Base-by-base conservation (phyloP, 495 filamentous ascomycete genomes). In the Aspergillus asperescens region DNA sequence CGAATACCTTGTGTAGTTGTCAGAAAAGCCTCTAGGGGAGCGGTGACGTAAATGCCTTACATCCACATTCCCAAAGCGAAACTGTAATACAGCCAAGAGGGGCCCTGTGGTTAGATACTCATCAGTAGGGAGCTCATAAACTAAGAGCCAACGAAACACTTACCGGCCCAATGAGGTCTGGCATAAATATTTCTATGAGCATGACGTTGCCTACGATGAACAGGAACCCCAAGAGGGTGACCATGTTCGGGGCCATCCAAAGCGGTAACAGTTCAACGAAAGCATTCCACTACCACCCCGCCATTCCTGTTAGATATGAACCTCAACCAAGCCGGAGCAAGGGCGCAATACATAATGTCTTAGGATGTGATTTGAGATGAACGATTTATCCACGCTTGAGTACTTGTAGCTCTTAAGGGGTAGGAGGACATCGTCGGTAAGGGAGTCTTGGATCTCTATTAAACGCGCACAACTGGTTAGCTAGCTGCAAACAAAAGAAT, bases 201-300 rank as follows among this genome's bases (percentile, higher is more conserved):
- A 77, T 81, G 49, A 98, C 86, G 64, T 98, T 96, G 41, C 72
- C 81, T 12, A 98, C 73, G 58, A 98, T 95, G 72, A 88, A 97
- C 70, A 87, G 81, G 80, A 98, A 97, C 50, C 93, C 93, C 19
- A 98, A 66, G 7, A 98, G 81, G 57, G 93, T 98, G 29, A 98
- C 92, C 81, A 95, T 91, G 66, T 98, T 98, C 7, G 93, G 93
- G 10, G 94, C 94, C 27, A 98, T 77, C 90, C 91, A 98, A 80
- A 95, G 69, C 50, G 93, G 93, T 57, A 98, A 69, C 27, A 97
- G 67, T 66, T 95, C 82, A 54, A 96, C 94, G 60, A 93, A 93
- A 42, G 86, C 90, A 81, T 96, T 97, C 93, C 93, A 98, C 92
- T 97, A 54, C 49, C 27, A 15, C 25, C 9, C 31, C 19, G 46